A percentile compares a stretch with the other conserved stretches of the same genome.
Conservation (phyloP, 208 protist species). For the Porcisia hertigi region DNA sequence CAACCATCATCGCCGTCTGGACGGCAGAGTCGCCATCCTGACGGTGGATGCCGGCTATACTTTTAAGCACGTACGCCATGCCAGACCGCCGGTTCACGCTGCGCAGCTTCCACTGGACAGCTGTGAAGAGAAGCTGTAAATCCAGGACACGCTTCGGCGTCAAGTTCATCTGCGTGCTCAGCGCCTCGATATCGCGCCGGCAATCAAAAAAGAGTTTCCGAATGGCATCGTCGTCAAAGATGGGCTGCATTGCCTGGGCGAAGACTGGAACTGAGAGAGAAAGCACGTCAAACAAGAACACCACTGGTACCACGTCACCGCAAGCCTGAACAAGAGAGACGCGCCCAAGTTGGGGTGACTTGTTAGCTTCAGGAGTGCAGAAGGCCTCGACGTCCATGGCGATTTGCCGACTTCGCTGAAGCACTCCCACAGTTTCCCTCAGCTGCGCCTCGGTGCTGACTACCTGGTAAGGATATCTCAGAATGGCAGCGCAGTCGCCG, state of each 20-base stretch:
- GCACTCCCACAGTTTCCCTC: conserved; percentile 30
- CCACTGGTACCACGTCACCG: conserved; percentile 48
- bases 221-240: conserved; percentile 50
- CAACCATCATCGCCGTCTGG: conserved; percentile 83
- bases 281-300: conserved; percentile 89
- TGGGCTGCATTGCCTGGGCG: conserved; percentile 29
- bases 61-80: conserved; percentile 85
- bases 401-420: conserved; percentile 46
- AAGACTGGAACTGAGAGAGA: conserved; percentile 46
- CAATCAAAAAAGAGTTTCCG: conserved; percentile 90
- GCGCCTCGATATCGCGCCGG: conserved; percentile 86
- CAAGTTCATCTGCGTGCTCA: conserved; percentile 79
- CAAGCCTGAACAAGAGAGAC: conserved; percentile 87
- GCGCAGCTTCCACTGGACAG: conserved; percentile 81
- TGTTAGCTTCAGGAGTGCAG: conserved; percentile 47
- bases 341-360: conserved; percentile 66
- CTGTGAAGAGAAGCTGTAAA: conserved; percentile 85
- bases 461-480: conserved; percentile 71
- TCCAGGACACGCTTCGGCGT: conserved; percentile 64
- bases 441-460: conserved; percentile 57
- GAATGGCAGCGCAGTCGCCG: conserved; percentile 23
- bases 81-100: conserved; percentile 82
- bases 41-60: conserved; percentile 61
- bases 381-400: conserved; percentile 89
- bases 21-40: conserved; percentile 80